These are phyloP conservation scores for Helicostylum pulchrum DNA, from an alignment of 192 early-diverging fungal genomes.

Conservation along the genomic window DNA sequence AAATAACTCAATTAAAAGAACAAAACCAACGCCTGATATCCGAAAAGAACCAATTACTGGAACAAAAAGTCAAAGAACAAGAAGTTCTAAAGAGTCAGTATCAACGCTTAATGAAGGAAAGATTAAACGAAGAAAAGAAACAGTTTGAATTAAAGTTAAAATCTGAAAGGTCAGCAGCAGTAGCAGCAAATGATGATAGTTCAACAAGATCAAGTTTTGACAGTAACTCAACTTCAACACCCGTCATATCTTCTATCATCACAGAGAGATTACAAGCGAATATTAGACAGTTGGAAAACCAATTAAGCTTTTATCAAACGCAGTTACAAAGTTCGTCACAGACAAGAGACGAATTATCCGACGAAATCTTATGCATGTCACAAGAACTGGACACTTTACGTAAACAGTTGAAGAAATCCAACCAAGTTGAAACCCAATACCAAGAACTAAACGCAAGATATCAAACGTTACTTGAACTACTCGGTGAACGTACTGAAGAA, in stretches of 20 bases:
- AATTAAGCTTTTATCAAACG: slow-evolving; percentile 58
- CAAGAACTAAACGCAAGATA: slow-evolving; percentile 61
- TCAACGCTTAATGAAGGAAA: slow-evolving; percentile 33
- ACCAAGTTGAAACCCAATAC: slow-evolving; percentile 48
- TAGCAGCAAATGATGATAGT: neutral
- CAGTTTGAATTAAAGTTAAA: slow-evolving; percentile 31
- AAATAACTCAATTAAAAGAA: neutral
- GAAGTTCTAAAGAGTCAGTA: slow-evolving; percentile 39
- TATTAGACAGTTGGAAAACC: slow-evolving; percentile 63
- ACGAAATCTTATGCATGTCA: slow-evolving; percentile 69
- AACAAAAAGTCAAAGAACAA: slow-evolving; percentile 16
- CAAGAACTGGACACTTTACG: slow-evolving; percentile 58
- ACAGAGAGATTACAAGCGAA: slow-evolving; percentile 59
- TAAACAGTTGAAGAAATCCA: slow-evolving; percentile 14
- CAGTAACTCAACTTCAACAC: neutral
- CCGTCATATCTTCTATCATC: slow-evolving; percentile 33
- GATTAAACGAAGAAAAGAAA: slow-evolving; percentile 40
- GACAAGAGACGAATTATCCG: slow-evolving; percentile 66
- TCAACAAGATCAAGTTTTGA: slow-evolving; percentile 32
- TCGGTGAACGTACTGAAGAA: slow-evolving; percentile 87
- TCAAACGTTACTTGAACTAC: slow-evolving; percentile 73
- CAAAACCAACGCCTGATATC: neutral
- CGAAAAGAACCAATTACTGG: neutral
- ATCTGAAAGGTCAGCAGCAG: neutral
- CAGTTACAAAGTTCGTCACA: slow-evolving; percentile 62